phyloP scores from a whole-genome alignment of 2,329 filamentous ascomycete genomes.

The Pseudocercospora pini-densiflorae region DNA sequence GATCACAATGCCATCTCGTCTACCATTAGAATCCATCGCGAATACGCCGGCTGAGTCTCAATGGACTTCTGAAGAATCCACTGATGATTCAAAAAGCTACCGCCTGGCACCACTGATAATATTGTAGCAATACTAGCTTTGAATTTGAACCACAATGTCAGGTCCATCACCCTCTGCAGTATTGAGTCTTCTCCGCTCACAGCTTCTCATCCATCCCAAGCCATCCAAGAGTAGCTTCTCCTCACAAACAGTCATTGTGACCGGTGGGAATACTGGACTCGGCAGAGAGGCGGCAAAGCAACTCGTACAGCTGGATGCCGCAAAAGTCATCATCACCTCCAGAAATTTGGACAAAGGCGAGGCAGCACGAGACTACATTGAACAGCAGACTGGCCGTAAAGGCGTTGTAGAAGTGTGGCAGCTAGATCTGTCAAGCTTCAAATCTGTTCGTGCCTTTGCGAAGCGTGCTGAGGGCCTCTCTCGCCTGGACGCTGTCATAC shows the following conservation, averaged over 20 bases:
- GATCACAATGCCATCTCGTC: not conserved
- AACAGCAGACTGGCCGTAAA: conserved; percentile 29
- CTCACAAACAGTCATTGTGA: conserved; percentile 50
- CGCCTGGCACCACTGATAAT: not conserved
- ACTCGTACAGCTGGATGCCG: conserved; percentile 45
- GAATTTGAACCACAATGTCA: not conserved
- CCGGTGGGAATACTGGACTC: conserved; percentile 50
- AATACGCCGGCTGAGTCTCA: not conserved
- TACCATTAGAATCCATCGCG: not conserved
- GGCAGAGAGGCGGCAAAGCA: conserved; percentile 53
- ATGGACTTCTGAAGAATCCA: not conserved
- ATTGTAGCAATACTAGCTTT: not conserved
- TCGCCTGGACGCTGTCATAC: conserved; percentile 41
- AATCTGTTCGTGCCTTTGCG: conserved; percentile 38
- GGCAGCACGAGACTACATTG: conserved; percentile 44
- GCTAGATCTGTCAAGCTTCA: conserved; percentile 45
- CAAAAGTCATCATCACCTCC: conserved; percentile 49
- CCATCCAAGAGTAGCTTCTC: conserved; percentile 28
- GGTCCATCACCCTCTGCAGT: not conserved
- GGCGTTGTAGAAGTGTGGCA: conserved; percentile 47
- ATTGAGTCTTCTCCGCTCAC: conserved; percentile 28
- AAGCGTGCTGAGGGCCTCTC: conserved; percentile 32
- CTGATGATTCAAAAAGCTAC: too few relatives aligned
- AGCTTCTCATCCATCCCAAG: conserved; percentile 28
- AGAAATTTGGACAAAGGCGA: conserved; percentile 49